Evolutionary conservation across 2,329 filamentous ascomycete genomes (phyloP).

Genomic region (Colletotrichum eleusines): DNA sequence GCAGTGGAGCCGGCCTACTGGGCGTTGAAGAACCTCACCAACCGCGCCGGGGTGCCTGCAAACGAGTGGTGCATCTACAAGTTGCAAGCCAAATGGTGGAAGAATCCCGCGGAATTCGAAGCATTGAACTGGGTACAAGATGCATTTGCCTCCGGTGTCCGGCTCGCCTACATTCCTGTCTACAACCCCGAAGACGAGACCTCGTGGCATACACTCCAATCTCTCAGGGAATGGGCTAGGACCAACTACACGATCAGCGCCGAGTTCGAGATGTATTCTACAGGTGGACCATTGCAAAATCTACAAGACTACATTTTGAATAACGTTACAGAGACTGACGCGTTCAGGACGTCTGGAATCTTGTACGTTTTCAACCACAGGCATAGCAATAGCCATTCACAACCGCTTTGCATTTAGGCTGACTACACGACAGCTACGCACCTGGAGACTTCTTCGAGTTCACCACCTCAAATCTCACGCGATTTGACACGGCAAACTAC

Average conservation of each 20-base stretch:
- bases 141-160: conserved; percentile 8
- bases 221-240: conserved; percentile 6
- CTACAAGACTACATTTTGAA: not conserved
- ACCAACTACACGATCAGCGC: conserved; percentile 8
- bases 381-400: not conserved
- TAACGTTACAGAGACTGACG: not conserved
- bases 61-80: conserved; percentile 30
- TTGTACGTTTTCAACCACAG: not conserved
- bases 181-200: conserved; percentile 20
- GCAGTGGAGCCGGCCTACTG: conserved; percentile 17
- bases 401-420: too few species aligned
- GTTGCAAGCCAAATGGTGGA: conserved; percentile 25
- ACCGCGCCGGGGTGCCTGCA: conserved; percentile 10
- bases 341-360: conserved; percentile 1
- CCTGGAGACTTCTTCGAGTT: conserved; percentile 7
- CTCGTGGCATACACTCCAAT: conserved; percentile 12
- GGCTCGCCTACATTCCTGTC: conserved; percentile 16
- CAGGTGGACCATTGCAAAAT: not conserved
- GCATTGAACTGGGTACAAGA: conserved; percentile 8
- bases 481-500: conserved; percentile 6
- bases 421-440: not conserved
- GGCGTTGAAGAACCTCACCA: conserved; percentile 18
- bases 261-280: conserved; percentile 2
- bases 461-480: not conserved
- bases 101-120: conserved; percentile 6